These are phyloP conservation scores for Magnaporthiopsis poae DNA, from an alignment of 2,329 filamentous ascomycete genomes.

Conservation along the genomic window DNA sequence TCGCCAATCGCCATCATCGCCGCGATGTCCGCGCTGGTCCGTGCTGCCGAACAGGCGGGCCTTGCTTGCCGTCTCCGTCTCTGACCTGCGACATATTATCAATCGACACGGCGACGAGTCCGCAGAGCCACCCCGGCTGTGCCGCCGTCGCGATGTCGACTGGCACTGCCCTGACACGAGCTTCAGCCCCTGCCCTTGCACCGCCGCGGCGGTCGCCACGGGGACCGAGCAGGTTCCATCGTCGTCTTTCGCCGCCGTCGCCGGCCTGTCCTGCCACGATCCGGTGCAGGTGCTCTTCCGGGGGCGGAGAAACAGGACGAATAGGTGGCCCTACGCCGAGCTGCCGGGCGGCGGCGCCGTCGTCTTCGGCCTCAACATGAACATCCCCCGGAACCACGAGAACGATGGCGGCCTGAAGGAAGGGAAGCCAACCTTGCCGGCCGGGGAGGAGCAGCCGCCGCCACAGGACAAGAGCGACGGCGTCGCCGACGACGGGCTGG, in stretches of 20 bases:
- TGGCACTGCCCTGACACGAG: neutral
- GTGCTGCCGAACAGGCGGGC: neutral
- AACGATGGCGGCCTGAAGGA: neutral
- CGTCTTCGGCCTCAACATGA: neutral
- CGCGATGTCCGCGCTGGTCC: neutral
- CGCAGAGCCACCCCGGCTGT: neutral
- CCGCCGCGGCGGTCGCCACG: neutral
- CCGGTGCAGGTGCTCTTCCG: conserved; percentile 1
- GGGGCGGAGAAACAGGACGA: neutral
- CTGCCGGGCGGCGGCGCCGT: neutral
- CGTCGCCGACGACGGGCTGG: neutral
- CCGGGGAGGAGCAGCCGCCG: neutral
- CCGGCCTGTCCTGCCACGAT: neutral
- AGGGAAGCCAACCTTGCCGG: neutral
- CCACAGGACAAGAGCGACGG: neutral
- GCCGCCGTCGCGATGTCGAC: neutral
- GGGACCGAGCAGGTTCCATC: neutral
- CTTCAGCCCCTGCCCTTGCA: neutral
- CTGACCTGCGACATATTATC: neutral
- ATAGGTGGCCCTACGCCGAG: neutral
- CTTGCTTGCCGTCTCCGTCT: neutral
- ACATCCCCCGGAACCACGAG: neutral
- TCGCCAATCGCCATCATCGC: neutral
- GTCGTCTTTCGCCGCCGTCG: neutral
- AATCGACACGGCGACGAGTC: neutral